These are phyloP conservation scores for Cymbopogon flexuosus DNA, from an alignment of 202 grass and related monocot species.

Conservation along the genomic window DNA sequence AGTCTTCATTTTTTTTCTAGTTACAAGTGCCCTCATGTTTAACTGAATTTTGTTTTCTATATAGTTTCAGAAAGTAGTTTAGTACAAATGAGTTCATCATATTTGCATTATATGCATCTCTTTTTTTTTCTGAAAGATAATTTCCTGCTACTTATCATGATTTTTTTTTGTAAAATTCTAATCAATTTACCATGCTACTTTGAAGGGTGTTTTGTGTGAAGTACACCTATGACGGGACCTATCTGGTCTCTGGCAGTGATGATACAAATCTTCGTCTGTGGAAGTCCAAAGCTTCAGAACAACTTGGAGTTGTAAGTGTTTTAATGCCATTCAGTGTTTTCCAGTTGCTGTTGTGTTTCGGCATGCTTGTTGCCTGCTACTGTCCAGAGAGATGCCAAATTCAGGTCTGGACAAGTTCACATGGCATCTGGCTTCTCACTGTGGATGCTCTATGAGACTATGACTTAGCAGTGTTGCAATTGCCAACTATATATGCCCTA, in stretches of 20 bases:
- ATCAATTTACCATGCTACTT: conserved; percentile 24
- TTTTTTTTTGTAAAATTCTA: neutral
- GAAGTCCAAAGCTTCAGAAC: conserved; percentile 90
- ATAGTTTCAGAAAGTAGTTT: neutral
- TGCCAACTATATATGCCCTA: neutral
- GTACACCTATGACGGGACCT: conserved; percentile 81
- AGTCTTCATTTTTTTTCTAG: neutral
- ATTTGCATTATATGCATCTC: neutral
- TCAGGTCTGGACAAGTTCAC: neutral
- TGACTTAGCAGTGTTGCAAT: neutral
- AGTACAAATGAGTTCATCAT: neutral
- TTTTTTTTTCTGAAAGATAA: neutral
- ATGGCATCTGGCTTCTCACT: neutral
- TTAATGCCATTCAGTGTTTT: neutral
- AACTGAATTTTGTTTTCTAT: neutral
- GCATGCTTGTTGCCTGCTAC: neutral
- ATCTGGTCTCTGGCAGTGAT: conserved; percentile 95
- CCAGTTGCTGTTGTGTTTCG: neutral
- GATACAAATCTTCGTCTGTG: conserved; percentile 94
- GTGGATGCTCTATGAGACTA: neutral
- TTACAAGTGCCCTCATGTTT: neutral
- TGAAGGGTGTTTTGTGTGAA: conserved; percentile 89
- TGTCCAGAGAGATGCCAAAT: neutral
- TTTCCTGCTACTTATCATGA: neutral
- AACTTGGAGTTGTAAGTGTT: conserved; percentile 87